Evolutionary conservation across 2,329 filamentous ascomycete genomes (phyloP), one percentile per base, ranked within the genome.

Genomic region (Cordyceps fumosorosea): DNA sequence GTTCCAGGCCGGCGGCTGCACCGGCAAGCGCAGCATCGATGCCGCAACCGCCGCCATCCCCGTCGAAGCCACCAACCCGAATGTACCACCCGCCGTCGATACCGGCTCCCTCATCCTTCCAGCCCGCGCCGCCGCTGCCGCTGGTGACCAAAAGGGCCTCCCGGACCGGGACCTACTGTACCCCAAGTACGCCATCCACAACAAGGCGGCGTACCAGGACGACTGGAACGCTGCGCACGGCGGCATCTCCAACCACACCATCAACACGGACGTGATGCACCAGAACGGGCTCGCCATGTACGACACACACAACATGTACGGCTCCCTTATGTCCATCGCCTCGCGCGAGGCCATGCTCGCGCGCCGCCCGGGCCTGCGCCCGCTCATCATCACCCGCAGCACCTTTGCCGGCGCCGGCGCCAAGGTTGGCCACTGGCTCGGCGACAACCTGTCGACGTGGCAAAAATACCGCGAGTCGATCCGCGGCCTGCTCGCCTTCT

Each of bases 231-330:
- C 70, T 34, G 89, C 90, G 68, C 80, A 93, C 24, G 87, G 84
- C 18, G 85, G 87, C 2, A 72, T 82, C 37, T 80, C 78, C 0
- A 83, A 84, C 71, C 79, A 83, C 68, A 87, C 89, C 0, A 82
- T 90, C 59, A 80, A 84, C 65, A 89, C 88, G 0, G 83, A 90
- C 69, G 75, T 90, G 10, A 80, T 87, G 10, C 88, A 91, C 71
- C 80, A 84, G 47, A 86, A 89, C 63, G 88, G 88, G 1, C 76
- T 86, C 42, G 78, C 79, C 24, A 84, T 89, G 73, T 91, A 90
- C 69, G 90, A 93, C 67, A 89, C 86, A 0, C 90, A 93, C 72
- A 92, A 92, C 67, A 73, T 92, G 1, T 91, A 90, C 71, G 90
- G 90, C 1, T 82, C 84, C 8, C 86, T 90, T 85, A 93, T 92